A percentile compares a stretch with the other conserved stretches of the same genome.
Evolutionary conservation across 208 protist genomes (phyloP).

Genomic region (Crithidia sp.): DNA sequence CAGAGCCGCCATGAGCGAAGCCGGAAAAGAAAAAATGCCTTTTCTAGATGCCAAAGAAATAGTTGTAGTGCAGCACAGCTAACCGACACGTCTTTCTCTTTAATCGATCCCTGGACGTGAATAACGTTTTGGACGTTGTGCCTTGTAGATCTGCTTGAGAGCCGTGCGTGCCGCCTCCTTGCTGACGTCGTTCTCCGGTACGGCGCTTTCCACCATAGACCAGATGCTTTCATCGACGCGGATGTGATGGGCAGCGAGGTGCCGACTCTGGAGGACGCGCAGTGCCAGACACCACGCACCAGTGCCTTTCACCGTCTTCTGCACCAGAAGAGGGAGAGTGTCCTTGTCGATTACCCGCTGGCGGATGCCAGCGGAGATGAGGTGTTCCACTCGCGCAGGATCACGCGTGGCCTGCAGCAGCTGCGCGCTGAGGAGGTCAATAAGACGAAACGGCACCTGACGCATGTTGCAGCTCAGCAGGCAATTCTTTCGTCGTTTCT

Average conservation of each 20-base stretch:
- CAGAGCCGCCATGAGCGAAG: no score
- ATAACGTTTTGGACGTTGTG: no score
- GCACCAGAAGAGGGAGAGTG: slow-evolving; percentile 72
- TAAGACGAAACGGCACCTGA: slow-evolving; percentile 40
- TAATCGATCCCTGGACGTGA: no score
- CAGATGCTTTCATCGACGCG: slow-evolving; percentile 64
- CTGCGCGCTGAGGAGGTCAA: slow-evolving; percentile 56
- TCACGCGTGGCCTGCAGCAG: slow-evolving; percentile 41
- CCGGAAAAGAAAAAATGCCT: no score
- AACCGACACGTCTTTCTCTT: no score
- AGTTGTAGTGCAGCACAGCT: no score
- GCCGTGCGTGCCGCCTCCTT: slow-evolving; percentile 35
- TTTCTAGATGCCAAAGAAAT: no score
- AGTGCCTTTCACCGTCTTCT: slow-evolving; percentile 46
- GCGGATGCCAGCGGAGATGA: slow-evolving; percentile 55
- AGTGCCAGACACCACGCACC: slow-evolving; percentile 71
- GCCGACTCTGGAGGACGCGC: slow-evolving; percentile 49
- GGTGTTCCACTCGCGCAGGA: slow-evolving; percentile 42
- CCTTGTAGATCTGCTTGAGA: slow-evolving; percentile 37
- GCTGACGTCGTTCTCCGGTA: slow-evolving; percentile 46
- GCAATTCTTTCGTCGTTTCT: background rate
- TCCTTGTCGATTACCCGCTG: slow-evolving; percentile 68
- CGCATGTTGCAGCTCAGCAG: slow-evolving; percentile 23
- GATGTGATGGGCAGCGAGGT: slow-evolving; percentile 56
- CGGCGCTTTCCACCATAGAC: slow-evolving; percentile 58